These are phyloP conservation scores for Violaceomyces palustris DNA, from an alignment of 1,284 basidiomycete species.

Conservation along the genomic window DNA sequence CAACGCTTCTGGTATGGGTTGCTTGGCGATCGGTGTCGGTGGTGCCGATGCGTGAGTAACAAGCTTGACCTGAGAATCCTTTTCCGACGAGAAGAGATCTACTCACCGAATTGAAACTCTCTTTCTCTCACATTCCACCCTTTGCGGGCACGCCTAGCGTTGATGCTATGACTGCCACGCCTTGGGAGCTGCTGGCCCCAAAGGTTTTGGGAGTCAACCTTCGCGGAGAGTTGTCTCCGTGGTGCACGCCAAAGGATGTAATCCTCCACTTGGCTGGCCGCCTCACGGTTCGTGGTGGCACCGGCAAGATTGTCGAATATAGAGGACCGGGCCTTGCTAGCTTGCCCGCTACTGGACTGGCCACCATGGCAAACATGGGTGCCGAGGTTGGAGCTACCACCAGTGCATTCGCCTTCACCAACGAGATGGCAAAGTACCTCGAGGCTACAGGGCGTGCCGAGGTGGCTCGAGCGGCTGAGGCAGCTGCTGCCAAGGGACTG, in stretches of 20 bases:
- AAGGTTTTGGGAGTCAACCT: conserved; percentile 76
- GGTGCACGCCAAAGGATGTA: conserved; percentile 94
- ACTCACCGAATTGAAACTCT: background rate
- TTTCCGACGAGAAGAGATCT: background rate
- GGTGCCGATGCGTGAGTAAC: conserved; percentile 99
- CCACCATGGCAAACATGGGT: conserved; percentile 97
- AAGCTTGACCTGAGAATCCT: background rate
- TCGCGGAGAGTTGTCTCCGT: conserved; percentile 79
- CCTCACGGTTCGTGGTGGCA: conserved; percentile 93
- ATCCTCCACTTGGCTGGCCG: conserved; percentile 91
- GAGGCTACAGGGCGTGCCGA: conserved; percentile 81
- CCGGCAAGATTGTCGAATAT: conserved; percentile 93
- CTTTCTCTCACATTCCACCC: too few relatives aligned
- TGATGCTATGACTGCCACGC: conserved; percentile 94
- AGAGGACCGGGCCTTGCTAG: conserved; percentile 86
- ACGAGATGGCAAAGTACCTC: conserved; percentile 79
- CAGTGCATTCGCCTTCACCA: conserved; percentile 91
- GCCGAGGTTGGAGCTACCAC: conserved; percentile 99
- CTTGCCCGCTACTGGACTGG: conserved; percentile 91
- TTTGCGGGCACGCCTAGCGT: too few relatives aligned
- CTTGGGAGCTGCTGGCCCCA: conserved; percentile 97
- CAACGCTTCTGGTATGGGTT: conserved; percentile 94
- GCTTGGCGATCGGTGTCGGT: conserved; percentile 96
- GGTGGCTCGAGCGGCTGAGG: conserved; percentile 80
- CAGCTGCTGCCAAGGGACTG: conserved; percentile 72